Evolutionary conservation across 192 early-diverging fungal genomes (phyloP).

Genomic region (Thamnidium elegans): DNA sequence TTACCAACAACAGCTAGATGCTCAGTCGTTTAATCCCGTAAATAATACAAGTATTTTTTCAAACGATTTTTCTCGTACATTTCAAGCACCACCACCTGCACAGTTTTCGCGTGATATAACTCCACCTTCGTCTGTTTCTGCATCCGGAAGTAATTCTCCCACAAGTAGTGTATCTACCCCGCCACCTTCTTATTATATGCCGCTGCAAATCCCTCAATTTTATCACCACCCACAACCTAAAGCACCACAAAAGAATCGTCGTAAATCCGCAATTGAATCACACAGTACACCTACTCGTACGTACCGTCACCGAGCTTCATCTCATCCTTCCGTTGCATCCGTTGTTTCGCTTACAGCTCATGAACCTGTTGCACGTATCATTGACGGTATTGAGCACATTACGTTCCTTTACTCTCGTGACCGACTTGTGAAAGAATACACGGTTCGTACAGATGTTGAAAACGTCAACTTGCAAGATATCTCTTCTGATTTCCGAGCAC

Average conservation of each 20-base stretch:
- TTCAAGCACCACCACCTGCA: not conserved
- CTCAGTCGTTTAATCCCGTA: conserved; percentile 3
- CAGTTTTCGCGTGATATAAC: conserved; percentile 8
- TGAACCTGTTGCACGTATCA: conserved; percentile 27
- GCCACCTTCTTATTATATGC: not conserved
- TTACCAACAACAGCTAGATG: not conserved
- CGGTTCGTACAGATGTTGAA: conserved; percentile 30
- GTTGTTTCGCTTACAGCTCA: conserved; percentile 33
- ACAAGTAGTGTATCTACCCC: not conserved
- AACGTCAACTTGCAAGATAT: conserved; percentile 17
- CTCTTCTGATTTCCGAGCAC: conserved; percentile 13
- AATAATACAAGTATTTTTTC: not conserved
- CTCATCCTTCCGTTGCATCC: conserved; percentile 28
- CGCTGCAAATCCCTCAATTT: not conserved
- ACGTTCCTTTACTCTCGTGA: conserved; percentile 35
- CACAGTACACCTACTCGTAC: not conserved
- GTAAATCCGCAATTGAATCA: conserved; percentile 8
- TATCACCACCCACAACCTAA: not conserved
- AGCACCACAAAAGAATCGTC: conserved; percentile 2
- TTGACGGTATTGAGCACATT: conserved; percentile 31
- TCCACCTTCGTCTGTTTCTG: not conserved
- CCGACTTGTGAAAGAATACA: conserved; percentile 31
- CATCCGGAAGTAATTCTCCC: conserved; percentile 5
- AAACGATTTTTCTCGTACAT: not conserved
- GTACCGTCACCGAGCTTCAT: conserved; percentile 1